A percentile compares a stretch with the other conserved stretches of the same genome.
These are phyloP conservation scores for Exophiala viscosa DNA, from an alignment of 2,329 filamentous ascomycete genomes.

Conservation along the genomic window DNA sequence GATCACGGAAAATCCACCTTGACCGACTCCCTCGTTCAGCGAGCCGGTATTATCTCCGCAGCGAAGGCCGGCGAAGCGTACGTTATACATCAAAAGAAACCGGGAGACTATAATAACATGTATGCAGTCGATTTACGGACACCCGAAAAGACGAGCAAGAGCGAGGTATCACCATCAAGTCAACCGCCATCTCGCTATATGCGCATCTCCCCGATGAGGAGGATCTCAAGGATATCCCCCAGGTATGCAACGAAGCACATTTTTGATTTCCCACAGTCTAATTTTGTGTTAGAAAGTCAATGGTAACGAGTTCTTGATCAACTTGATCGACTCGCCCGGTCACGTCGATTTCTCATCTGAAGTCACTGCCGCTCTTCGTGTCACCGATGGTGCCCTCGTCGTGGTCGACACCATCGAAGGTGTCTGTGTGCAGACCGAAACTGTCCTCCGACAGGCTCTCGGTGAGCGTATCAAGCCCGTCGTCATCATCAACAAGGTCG, in stretches of 20 bases:
- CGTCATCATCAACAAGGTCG: conserved; percentile 99
- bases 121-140: conserved; percentile 73
- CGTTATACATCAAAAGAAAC: conserved; percentile 2
- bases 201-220: conserved; percentile 75
- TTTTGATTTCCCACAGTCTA: background rate
- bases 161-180: conserved; percentile 99
- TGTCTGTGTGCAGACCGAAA: conserved; percentile 99
- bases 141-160: conserved; percentile 98
- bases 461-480: conserved; percentile 99
- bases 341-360: conserved; percentile 99
- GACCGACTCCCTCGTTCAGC: conserved; percentile 98
- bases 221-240: conserved; percentile 90
- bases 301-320: conserved; percentile 98
- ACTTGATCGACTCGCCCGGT: conserved; percentile 99
- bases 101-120: conserved; percentile 10
- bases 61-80: conserved; percentile 87
- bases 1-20: conserved; percentile 99
- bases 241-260: conserved; percentile 33
- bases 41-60: conserved; percentile 98
- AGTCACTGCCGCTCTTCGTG: conserved; percentile 98
- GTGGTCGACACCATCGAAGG: conserved; percentile 99
- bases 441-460: conserved; percentile 96
- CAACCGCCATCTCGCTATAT: conserved; percentile 98
- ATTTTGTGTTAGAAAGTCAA: conserved; percentile 63
- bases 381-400: conserved; percentile 98